These are phyloP conservation scores for Debaryomyces subglobosus DNA, from an alignment of 1,139 yeast genomes.

Conservation along the genomic window DNA sequence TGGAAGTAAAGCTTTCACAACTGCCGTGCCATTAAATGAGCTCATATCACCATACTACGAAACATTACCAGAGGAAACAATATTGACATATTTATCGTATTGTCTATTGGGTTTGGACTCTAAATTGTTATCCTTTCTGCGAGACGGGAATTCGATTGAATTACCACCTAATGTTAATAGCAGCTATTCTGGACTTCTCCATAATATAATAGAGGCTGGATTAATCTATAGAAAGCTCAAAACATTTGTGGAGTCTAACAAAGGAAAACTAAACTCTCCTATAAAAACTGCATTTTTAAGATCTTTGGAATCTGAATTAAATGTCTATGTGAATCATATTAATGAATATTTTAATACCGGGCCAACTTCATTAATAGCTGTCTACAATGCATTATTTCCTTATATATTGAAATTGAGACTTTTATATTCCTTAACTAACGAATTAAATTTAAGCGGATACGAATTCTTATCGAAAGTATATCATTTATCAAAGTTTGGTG, in stretches of 20 bases:
- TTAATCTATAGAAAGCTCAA: conserved; percentile 58
- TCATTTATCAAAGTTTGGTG: conserved; percentile 64
- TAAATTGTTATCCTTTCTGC: conserved; percentile 53
- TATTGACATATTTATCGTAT: conserved; percentile 63
- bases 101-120: conserved; percentile 77
- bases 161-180: conserved; percentile 60
- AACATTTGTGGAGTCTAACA: conserved; percentile 30
- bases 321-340: conserved; percentile 55
- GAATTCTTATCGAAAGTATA: conserved; percentile 58
- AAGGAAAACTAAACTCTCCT: conserved; percentile 45
- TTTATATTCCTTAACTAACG: conserved; percentile 44
- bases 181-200: conserved; percentile 61
- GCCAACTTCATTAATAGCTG: conserved; percentile 37
- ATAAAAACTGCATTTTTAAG: conserved; percentile 66
- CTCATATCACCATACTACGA: conserved; percentile 38
- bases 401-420: conserved; percentile 61
- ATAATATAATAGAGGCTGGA: conserved; percentile 71
- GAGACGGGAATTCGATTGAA: conserved; percentile 30
- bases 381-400: conserved; percentile 51
- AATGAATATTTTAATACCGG: conserved; percentile 48
- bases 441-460: conserved; percentile 51
- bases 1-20: conserved; percentile 1
- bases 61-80: conserved; percentile 47
- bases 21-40: conserved; percentile 18
- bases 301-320: conserved; percentile 55